phyloP scores from a whole-genome alignment of 345 rosid genomes.

The Combretum micranthum region DNA sequence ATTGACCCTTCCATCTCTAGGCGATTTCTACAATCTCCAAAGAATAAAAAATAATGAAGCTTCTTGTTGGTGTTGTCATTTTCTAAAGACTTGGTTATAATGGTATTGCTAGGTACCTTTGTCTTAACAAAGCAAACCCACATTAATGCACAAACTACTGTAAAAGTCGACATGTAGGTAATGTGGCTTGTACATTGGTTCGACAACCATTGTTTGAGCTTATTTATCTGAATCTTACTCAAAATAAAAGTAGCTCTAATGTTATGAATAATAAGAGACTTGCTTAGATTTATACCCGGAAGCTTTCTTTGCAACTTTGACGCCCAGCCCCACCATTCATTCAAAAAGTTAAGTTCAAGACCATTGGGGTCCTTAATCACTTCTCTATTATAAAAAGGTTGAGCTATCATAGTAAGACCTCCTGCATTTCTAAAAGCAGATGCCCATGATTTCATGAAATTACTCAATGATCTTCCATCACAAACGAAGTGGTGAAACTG shows the following conservation, averaged over 20 bases:
- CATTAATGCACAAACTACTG: conserved; percentile 16
- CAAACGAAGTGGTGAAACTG: conserved; percentile 21
- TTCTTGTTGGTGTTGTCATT: neutral
- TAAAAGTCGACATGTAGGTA: conserved; percentile 17
- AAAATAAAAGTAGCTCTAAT: conserved; percentile 25
- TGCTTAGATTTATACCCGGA: neutral
- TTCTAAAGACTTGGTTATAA: too few species aligned
- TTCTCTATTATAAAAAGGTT: conserved; percentile 12
- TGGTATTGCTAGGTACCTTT: neutral
- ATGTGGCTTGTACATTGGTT: neutral
- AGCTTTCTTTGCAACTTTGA: neutral
- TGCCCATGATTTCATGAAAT: conserved; percentile 42
- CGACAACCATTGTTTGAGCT: conserved; percentile 17
- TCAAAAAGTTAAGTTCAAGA: conserved; percentile 10
- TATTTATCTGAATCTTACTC: conserved; percentile 3
- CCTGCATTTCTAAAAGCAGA: conserved; percentile 5
- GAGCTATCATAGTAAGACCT: neutral
- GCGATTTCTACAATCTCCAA: conserved; percentile 20
- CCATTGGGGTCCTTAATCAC: conserved; percentile 16
- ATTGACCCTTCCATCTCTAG: conserved; percentile 1
- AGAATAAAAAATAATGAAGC: conserved; percentile 11
- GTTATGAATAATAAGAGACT: neutral
- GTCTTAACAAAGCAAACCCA: conserved; percentile 31
- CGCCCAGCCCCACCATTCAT: conserved; percentile 7
- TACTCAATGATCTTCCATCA: conserved; percentile 30